Base-by-base conservation (phyloP, 495 filamentous ascomycete genomes). In the Neurospora sp. region DNA sequence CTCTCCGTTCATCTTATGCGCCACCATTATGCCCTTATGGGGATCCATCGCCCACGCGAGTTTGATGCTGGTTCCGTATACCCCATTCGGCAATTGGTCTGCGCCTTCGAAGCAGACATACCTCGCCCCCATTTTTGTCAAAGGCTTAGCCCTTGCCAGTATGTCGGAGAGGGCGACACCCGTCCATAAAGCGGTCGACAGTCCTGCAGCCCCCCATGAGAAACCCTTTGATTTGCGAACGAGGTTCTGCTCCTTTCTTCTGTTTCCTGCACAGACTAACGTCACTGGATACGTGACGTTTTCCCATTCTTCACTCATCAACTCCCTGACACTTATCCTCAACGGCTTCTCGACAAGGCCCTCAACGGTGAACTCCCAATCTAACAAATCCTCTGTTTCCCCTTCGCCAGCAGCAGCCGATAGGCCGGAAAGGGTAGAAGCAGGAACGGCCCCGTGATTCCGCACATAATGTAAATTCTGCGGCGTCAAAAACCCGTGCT, bases 381-480 rank as follows among this genome's bases (percentile, higher is more conserved):
- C 86, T 70, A 89, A 27, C 27, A 27, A 27, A 2, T 27, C 27
- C 27, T 27, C 27, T 27, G 27, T 27, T 27, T 27, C 27, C 27
- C 27, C 27, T 2, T 27, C 27, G 27, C 27, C 27, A 27, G 27
- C 41, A 44, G 10, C 20, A 4, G n/a, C 2, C 4, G 20, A 14
- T 2, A 27, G 11, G 14, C 11, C 44, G 40, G 88, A 84, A 76
- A 97, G 93, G 9, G 85, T 84, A 9, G 97, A 92, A 37, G 87
- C 79, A 4, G 95, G 95, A 7, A 98, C 95, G 0, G 92, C 85
- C 10, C 95, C 95, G 86, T 98, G 95, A 72, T 98, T 98, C 74
- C 95, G 84, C n/a, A 98, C 95, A 80, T 96, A 98, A 83, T 97
- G 96, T 2, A 98, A 84, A 75, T 97, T 93, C n/a, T 93, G 91